Percentiles rank a stretch among this genome's conserved stretches.
Evolutionary conservation across 1,284 basidiomycete genomes (phyloP).

Genomic region (Sanguinoderma infundibulare): DNA sequence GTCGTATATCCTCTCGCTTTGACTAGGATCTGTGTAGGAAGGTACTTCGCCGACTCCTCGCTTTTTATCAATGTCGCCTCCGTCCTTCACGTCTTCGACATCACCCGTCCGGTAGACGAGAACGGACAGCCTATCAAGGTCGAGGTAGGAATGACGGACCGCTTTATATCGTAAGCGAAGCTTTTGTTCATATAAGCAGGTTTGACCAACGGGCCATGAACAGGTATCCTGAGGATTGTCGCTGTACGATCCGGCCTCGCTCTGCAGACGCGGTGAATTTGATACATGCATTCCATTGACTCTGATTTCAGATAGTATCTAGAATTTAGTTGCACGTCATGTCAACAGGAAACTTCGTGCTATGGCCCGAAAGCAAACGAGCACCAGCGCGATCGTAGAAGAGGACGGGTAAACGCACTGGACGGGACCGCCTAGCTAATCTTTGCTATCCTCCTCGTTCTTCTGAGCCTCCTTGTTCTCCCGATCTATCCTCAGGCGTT

Average conservation of each 20-base stretch:
- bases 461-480: neutral
- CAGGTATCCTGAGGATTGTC: conserved; percentile 26
- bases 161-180: conserved; percentile 2
- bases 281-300: neutral
- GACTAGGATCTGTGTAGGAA: neutral
- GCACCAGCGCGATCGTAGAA: neutral
- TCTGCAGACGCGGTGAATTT: neutral
- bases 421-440: too few relatives aligned
- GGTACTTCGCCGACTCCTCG: conserved; percentile 15
- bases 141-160: neutral
- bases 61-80: conserved; percentile 23
- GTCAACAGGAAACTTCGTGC: neutral
- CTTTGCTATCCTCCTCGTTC: too few relatives aligned
- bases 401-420: neutral
- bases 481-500: neutral
- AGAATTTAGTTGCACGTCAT: neutral
- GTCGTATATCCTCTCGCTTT: neutral
- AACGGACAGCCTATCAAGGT: neutral
- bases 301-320: too few relatives aligned
- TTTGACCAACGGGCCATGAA: neutral
- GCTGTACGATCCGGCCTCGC: neutral
- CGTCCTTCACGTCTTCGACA: conserved; percentile 20
- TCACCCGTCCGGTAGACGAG: conserved; percentile 6
- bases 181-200: neutral
- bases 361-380: neutral